phyloP scores from a whole-genome alignment of 306 rosid genomes.

The Cucurbita moschata region DNA sequence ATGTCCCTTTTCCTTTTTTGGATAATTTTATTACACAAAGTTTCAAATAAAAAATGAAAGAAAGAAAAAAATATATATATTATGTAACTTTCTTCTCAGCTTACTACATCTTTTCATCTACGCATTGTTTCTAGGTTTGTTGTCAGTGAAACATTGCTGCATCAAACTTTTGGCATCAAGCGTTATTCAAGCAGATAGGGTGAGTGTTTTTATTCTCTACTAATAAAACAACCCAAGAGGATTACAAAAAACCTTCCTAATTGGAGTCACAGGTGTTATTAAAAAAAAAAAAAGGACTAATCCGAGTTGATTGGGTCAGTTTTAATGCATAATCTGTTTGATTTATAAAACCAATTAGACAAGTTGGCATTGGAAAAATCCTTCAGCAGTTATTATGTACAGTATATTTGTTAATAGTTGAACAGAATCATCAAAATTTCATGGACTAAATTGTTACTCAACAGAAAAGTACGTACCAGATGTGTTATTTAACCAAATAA shows the following conservation, averaged over 20 bases:
- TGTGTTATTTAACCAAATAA: background rate
- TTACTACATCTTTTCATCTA: background rate
- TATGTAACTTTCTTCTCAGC: background rate
- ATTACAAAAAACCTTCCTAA: too few relatives aligned
- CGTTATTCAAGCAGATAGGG: background rate
- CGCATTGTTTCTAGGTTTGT: background rate
- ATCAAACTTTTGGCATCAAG: background rate
- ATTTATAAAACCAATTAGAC: background rate
- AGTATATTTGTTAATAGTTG: background rate
- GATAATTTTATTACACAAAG: background rate
- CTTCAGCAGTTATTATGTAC: background rate
- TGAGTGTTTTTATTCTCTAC: too few relatives aligned
- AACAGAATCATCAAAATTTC: background rate
- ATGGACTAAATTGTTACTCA: background rate
- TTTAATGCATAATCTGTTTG: background rate
- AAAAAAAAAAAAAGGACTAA: too few relatives aligned
- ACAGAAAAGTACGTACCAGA: background rate
- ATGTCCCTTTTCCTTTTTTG: background rate
- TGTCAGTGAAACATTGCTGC: background rate
- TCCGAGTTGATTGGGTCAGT: background rate
- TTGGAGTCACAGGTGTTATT: too few relatives aligned
- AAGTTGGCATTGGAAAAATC: background rate
- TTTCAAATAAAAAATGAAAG: background rate
- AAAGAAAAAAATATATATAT: background rate
- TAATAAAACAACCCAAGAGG: too few relatives aligned